These are phyloP conservation scores for Hypocrella siamensis DNA, from an alignment of 2,329 filamentous ascomycete species.

Conservation along the genomic window DNA sequence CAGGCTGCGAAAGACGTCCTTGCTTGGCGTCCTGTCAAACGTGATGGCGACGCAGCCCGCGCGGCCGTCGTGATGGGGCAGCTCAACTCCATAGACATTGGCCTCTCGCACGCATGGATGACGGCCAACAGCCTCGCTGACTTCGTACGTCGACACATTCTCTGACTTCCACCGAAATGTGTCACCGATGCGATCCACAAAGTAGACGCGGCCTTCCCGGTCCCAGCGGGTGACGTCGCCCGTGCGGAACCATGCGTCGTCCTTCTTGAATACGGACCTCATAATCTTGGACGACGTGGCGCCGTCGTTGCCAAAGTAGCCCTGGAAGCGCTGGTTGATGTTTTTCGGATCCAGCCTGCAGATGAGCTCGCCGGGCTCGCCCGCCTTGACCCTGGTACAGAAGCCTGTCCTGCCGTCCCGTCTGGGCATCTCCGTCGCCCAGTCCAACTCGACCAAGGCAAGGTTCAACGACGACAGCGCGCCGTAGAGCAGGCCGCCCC, in stretches of 20 bases:
- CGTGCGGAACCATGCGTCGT: conserved; percentile 70
- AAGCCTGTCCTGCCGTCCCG: conserved; percentile 56
- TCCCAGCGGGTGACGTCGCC: conserved; percentile 71
- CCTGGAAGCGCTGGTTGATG: conserved; percentile 53
- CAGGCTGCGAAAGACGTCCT: conserved; percentile 38
- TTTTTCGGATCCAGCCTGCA: conserved; percentile 52
- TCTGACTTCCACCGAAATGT: conserved; percentile 73
- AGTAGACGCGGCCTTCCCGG: conserved; percentile 55
- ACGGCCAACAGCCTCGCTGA: conserved; percentile 55
- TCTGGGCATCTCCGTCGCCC: conserved; percentile 48
- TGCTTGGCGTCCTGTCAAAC: conserved; percentile 32
- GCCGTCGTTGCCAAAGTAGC: conserved; percentile 61
- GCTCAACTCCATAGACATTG: conserved; percentile 70
- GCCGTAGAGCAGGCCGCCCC: conserved; percentile 46
- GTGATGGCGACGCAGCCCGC: conserved; percentile 66
- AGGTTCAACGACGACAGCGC: conserved; percentile 33
- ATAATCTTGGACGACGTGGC: conserved; percentile 63
- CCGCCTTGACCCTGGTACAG: conserved; percentile 40
- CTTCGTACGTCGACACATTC: conserved; percentile 71
- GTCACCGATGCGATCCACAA: conserved; percentile 67
- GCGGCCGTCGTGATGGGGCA: conserved; percentile 70
- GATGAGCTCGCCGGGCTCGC: conserved; percentile 61
- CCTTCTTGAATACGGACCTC: conserved; percentile 54
- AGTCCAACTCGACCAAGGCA: conserved; percentile 55
- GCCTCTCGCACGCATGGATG: conserved; percentile 57